Percentiles rank a stretch among this genome's conserved stretches.
These are phyloP conservation scores for Vaccinium myrtillus DNA, from an alignment of 148 eudicot genomes.

Conservation along the genomic window DNA sequence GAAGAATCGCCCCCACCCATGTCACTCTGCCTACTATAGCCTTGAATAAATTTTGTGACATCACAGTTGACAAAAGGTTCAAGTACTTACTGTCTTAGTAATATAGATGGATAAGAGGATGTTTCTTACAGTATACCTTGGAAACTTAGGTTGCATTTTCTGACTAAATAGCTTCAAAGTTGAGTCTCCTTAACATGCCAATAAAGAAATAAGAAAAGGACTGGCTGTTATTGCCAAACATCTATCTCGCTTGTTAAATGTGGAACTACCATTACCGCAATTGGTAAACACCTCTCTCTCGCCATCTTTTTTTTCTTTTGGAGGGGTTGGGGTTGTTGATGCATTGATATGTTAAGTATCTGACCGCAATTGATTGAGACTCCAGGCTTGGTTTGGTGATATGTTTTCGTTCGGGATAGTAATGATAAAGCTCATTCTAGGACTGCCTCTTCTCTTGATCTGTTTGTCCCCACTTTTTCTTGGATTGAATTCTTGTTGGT, in stretches of 20 bases:
- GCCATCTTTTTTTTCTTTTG: background rate
- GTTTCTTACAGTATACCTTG: background rate
- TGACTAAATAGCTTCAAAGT: background rate
- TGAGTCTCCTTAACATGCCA: background rate
- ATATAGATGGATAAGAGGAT: background rate
- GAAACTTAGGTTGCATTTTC: background rate
- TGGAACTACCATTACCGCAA: background rate
- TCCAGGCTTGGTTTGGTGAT: background rate
- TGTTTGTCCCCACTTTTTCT: background rate
- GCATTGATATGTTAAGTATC: background rate
- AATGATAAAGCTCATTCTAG: background rate
- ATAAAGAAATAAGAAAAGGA: background rate
- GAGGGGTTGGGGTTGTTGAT: background rate
- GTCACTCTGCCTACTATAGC: background rate
- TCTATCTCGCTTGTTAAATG: background rate
- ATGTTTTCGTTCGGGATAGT: background rate
- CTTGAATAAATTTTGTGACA: background rate
- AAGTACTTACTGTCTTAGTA: background rate
- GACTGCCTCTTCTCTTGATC: background rate
- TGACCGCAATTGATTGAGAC: background rate
- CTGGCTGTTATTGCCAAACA: background rate
- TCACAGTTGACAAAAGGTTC: background rate
- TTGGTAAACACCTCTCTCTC: background rate
- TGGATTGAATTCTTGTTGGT: background rate
- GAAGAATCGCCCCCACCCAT: constrained; percentile 2